These are phyloP conservation scores for Beauveria bassiana DNA, from an alignment of 2,329 filamentous ascomycete species.

Conservation along the genomic window DNA sequence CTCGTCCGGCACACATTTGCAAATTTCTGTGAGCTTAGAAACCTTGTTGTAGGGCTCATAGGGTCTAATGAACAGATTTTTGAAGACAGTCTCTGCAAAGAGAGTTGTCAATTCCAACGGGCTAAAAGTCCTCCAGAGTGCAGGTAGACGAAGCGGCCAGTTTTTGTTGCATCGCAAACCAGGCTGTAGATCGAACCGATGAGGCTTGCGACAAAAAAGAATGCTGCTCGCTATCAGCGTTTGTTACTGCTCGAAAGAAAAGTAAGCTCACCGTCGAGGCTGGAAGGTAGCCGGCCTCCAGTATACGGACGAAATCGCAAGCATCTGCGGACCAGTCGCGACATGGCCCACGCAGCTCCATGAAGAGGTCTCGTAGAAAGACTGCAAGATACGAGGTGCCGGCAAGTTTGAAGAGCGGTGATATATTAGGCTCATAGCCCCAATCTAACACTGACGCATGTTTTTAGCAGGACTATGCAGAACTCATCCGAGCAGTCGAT, in stretches of 20 bases:
- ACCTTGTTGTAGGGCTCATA: no score
- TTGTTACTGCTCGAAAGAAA: not conserved
- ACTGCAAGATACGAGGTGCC: not conserved
- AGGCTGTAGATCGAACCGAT: not conserved
- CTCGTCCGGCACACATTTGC: not conserved
- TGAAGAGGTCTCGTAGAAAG: not conserved
- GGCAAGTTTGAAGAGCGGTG: not conserved
- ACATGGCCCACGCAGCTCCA: not conserved
- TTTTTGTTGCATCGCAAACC: not conserved
- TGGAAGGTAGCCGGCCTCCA: not conserved
- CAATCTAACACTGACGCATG: not conserved
- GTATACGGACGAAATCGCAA: not conserved
- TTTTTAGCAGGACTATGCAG: not conserved
- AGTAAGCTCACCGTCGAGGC: not conserved
- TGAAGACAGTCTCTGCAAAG: no score
- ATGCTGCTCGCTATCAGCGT: not conserved
- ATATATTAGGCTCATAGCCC: not conserved
- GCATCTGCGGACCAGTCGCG: not conserved
- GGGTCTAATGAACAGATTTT: no score
- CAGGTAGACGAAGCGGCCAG: not conserved
- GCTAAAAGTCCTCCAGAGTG: no score
- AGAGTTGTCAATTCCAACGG: no score
- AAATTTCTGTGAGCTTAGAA: not conserved
- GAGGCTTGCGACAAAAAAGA: not conserved
- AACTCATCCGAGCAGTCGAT: not conserved